Evolutionary conservation across 2,329 filamentous ascomycete species (phyloP), one percentile per base, ranked within the genome.

Genomic region (Aureobasidium subglaciale): DNA sequence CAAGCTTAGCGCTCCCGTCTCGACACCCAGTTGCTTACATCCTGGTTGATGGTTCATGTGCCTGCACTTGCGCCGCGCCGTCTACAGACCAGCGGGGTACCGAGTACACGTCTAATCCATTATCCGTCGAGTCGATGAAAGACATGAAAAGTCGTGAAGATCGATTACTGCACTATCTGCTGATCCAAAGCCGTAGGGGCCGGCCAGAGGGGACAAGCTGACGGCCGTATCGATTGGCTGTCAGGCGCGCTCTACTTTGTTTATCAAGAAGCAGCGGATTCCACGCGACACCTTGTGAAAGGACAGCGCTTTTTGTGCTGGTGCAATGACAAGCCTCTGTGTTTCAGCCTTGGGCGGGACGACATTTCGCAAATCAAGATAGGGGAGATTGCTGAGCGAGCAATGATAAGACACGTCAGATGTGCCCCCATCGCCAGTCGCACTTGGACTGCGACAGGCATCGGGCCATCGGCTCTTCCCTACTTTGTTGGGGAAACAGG

Each of bases 371-470:
- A n/a, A 38, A 37, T 22, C 46, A 24, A 50, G 46, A 50, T 50
- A 38, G 46, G 46, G 46, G 46, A 50, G 46, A 50, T 50, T 50
- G 46, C 32, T 18, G n/a, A 11, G n/a, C 34, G 46, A 50, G 8
- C 4, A n/a, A 24, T 38, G 46, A 50, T 50, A 50, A 50, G 43
- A n/a, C 27, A 40, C 22, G 32, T 29, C 32, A 25, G 32, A 25
- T 38, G 32, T 16, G 27, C 27, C 22, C 29, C 32, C 22, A 38
- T 38, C 29, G 46, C 24, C 34, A 11, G 16, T 48, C 25, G 43
- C 30, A 48, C 43, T 50, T 50, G 46, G 20, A n/a, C n/a, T n/a
- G n/a, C n/a, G n/a, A 50, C 46, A 50, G n/a, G 27, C 9, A 15
- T 50, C 22, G 46, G 32, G 6, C 24, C 22, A 37, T 37, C 22